Conservation (phyloP, 805 yeast species). For the Ogataea philodendri region DNA sequence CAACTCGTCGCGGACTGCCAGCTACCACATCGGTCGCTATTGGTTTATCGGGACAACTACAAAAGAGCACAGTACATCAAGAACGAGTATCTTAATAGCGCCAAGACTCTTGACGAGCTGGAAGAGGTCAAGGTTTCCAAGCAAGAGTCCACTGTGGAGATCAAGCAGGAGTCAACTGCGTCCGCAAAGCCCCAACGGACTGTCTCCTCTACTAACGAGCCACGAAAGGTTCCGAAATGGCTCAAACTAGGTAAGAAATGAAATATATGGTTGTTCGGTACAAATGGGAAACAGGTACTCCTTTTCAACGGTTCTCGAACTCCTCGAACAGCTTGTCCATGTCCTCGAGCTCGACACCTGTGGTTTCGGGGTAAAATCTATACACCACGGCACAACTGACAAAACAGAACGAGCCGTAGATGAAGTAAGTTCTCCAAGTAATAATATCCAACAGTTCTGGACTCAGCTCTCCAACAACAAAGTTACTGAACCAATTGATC, state of each 20-base stretch:
- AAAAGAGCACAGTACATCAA: slow-evolving; percentile 26
- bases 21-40: slow-evolving; percentile 39
- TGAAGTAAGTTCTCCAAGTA: slow-evolving; percentile 73
- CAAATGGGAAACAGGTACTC: too few relatives aligned
- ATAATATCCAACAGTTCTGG: slow-evolving; percentile 76
- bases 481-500: slow-evolving; percentile 86
- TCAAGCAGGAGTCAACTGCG: too few relatives aligned
- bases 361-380: slow-evolving; percentile 51
- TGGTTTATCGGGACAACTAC: slow-evolving; percentile 23
- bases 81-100: slow-evolving; percentile 22
- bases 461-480: slow-evolving; percentile 87
- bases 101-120: slow-evolving; percentile 27
- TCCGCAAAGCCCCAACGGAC: too few relatives aligned
- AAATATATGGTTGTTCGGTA: too few relatives aligned
- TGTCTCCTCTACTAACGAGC: slow-evolving; percentile 1
- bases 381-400: slow-evolving; percentile 42
- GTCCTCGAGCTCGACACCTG: slow-evolving; percentile 52
- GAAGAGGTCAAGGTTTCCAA: slow-evolving; percentile 27
- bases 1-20: slow-evolving; percentile 37
- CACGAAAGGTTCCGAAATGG: slow-evolving; percentile 35
- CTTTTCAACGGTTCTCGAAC: slow-evolving; percentile 11
- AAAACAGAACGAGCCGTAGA: slow-evolving; percentile 72
- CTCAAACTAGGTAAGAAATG: slow-evolving; percentile 32
- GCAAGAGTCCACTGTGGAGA: neutral
- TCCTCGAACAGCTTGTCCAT: slow-evolving; percentile 50